Evolutionary conservation across 768 basidiomycete genomes (phyloP).

Genomic region (Phlebiopsis flavidoalba): DNA sequence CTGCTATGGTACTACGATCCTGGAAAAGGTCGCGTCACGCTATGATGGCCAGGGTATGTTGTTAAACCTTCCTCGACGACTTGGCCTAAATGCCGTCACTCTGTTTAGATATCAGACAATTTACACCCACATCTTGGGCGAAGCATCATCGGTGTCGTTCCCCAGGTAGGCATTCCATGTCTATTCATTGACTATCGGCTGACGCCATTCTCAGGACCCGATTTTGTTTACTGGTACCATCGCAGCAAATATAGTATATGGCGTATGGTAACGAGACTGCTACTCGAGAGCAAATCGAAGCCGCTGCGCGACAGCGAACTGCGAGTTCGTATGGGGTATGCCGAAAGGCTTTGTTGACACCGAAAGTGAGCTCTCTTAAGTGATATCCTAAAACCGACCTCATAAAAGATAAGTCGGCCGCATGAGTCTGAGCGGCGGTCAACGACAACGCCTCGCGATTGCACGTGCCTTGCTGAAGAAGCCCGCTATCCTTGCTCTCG

Average conservation of each 20-base stretch:
- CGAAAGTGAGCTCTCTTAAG: conserved; percentile 51
- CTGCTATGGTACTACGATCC: conserved; percentile 91
- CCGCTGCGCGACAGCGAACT: conserved; percentile 90
- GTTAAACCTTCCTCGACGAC: background rate
- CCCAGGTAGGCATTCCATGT: conserved; percentile 45
- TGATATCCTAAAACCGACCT: background rate
- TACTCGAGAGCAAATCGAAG: conserved; percentile 79
- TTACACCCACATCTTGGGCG: conserved; percentile 86
- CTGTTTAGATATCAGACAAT: conserved; percentile 74
- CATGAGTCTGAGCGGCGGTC: conserved; percentile 70
- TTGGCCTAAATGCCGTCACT: background rate
- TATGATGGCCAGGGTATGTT: conserved; percentile 78
- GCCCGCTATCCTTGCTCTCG: conserved; percentile 81
- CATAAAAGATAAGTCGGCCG: conserved; percentile 47
- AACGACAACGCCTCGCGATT: conserved; percentile 77
- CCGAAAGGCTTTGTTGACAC: conserved; percentile 94
- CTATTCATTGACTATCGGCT: background rate
- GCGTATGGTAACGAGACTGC: conserved; percentile 76
- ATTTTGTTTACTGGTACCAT: conserved; percentile 91
- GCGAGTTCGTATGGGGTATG: conserved; percentile 94
- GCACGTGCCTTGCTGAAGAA: conserved; percentile 86
- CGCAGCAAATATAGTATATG: conserved; percentile 91
- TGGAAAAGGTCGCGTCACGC: conserved; percentile 69
- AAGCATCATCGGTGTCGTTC: conserved; percentile 85
- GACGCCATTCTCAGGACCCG: conserved; percentile 47